phyloP scores from a whole-genome alignment of 495 filamentous ascomycete species.

The Thozetella sp. region DNA sequence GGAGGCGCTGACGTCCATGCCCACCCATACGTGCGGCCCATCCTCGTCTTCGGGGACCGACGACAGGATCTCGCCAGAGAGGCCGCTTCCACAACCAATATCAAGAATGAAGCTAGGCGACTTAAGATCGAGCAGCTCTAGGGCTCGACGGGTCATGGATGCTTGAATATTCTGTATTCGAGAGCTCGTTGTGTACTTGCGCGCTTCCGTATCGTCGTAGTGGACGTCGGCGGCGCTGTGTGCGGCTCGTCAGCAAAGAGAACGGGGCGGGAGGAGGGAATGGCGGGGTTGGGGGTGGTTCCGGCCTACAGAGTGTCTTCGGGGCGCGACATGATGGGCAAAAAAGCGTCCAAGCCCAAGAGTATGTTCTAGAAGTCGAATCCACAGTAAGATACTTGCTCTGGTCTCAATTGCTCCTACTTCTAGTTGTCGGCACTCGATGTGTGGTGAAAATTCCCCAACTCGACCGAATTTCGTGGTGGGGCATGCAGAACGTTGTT shows the following conservation, averaged over 20 bases:
- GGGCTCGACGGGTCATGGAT: constrained; percentile 89
- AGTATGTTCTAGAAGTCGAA: background rate
- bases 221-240: constrained; percentile 88
- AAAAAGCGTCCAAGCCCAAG: too few relatives aligned
- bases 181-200: constrained; percentile 96
- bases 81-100: constrained; percentile 91
- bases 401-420: too few relatives aligned
- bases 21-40: constrained; percentile 90
- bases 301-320: constrained; percentile 82
- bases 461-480: constrained; percentile 9
- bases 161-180: constrained; percentile 95
- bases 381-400: background rate
- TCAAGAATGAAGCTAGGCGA: constrained; percentile 88
- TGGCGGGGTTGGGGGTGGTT: constrained; percentile 13
- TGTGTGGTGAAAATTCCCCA: constrained; percentile 1
- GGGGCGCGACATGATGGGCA: constrained; percentile 82
- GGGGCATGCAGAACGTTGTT: constrained; percentile 11
- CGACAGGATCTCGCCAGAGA: constrained; percentile 91
- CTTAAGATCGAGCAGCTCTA: constrained; percentile 83
- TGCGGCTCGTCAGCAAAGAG: constrained; percentile 8
- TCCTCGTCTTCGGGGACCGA: constrained; percentile 63
- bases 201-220: constrained; percentile 93
- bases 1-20: constrained; percentile 90
- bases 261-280: constrained; percentile 12
- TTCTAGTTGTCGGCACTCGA: background rate